Evolutionary conservation across 2,329 filamentous ascomycete genomes (phyloP), one percentile per base, ranked within the genome.

Genomic region (Scedosporium boydii): DNA sequence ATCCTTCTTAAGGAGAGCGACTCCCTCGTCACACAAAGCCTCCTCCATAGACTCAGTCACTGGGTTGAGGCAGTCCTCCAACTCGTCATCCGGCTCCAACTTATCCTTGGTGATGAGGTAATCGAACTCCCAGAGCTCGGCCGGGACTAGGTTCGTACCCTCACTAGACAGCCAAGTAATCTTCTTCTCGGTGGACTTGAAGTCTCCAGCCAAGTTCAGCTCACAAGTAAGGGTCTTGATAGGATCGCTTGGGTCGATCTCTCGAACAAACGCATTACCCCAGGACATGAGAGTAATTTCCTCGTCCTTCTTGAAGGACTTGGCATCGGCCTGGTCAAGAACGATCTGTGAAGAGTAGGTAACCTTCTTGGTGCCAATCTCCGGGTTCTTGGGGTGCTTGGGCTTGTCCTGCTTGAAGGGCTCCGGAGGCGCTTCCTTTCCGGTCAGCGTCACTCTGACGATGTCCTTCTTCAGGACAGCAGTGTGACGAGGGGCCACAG

Each of bases 231-330:
- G 81, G 42, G 77, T 79, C 12, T 86, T 88, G 69, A 96, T 86
- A 58, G 84, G 78, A 18, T 66, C 79, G 64, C 81, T 80, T 27
- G 73, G 75, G 60, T 73, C 73, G 2, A 77, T 80, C 70, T 80
- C 73, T 44, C 74, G 73, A 21, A 81, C 70, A 38, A 82, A 77
- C 6, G 75, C 91, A 70, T 96, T 96, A 68, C 93, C 95, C 93
- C 93, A 98, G 74, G 89, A 89, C 93, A 97, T 97, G 51, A 97
- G 82, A 0, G 93, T 97, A 69, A 98, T 90, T 75, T 97, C 93
- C 78, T 98, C 93, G 71, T 88, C 87, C 64, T 88, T 82, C 69
- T 86, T 88, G 77, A 97, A 96, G 27, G 83, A 83, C 73, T 88
- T 87, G 65, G 88, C 91, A 69, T 98, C 93, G 56, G 82, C 89